Percentiles rank a stretch among this genome's conserved stretches.
Evolutionary conservation across 2,329 filamentous ascomycete genomes (phyloP).

Genomic region (Xylariaceae sp.): DNA sequence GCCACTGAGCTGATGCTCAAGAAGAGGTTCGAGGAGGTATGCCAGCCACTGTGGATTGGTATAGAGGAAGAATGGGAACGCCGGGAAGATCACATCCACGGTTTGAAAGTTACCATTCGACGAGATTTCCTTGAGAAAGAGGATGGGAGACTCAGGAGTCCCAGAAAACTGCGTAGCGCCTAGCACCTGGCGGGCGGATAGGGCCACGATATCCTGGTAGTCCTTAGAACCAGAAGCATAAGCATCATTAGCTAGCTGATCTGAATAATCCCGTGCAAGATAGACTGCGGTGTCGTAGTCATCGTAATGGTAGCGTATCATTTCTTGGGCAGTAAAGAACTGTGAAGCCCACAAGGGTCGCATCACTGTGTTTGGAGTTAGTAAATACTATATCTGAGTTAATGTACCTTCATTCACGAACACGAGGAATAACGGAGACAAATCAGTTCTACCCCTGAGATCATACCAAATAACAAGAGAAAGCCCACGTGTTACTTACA

Average conservation of each 20-base stretch:
- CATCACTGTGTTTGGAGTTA: constrained; percentile 46
- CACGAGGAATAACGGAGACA: background rate
- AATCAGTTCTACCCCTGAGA: background rate
- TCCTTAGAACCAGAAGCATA: constrained; percentile 67
- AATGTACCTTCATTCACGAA: background rate
- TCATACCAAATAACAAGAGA: background rate
- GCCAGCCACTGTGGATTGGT: constrained; percentile 77
- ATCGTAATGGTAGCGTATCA: constrained; percentile 69
- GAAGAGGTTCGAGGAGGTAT: constrained; percentile 71
- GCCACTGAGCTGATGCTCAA: constrained; percentile 76
- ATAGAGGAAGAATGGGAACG: constrained; percentile 82
- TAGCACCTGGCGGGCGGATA: constrained; percentile 74
- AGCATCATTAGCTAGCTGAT: constrained; percentile 64
- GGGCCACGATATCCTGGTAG: constrained; percentile 70
- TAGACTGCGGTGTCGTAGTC: constrained; percentile 61
- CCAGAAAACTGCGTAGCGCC: constrained; percentile 73
- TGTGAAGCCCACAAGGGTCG: constrained; percentile 73
- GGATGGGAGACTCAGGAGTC: constrained; percentile 63
- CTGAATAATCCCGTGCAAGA: constrained; percentile 68
- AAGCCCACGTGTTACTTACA: constrained; percentile 14
- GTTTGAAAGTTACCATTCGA: constrained; percentile 82
- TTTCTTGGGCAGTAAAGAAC: constrained; percentile 56
- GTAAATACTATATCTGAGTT: background rate
- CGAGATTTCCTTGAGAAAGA: constrained; percentile 83
- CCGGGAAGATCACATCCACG: constrained; percentile 81